A percentile compares a stretch with the other conserved stretches of the same genome.
Conservation (phyloP, 2,329 filamentous ascomycete species). For the Hymenotorrendiella dingleyae region DNA sequence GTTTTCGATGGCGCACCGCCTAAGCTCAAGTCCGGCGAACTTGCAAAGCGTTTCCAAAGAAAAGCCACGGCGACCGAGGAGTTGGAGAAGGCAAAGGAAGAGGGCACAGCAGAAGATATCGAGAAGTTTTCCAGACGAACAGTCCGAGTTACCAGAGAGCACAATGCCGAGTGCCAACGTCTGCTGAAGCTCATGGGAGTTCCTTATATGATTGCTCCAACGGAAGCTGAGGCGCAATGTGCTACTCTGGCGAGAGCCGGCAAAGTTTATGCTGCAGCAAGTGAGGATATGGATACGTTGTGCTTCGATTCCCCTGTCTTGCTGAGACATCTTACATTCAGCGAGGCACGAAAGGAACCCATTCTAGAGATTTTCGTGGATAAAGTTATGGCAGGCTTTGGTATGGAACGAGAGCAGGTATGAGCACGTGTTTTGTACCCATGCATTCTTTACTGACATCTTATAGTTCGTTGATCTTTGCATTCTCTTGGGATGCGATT, state of each 20-base stretch:
- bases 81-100: conserved; percentile 94
- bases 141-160: conserved; percentile 90
- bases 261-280: conserved; percentile 94
- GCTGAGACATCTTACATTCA: conserved; percentile 89
- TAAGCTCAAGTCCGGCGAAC: conserved; percentile 94
- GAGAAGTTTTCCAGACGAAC: conserved; percentile 95
- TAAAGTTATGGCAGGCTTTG: conserved; percentile 77
- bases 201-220: conserved; percentile 90
- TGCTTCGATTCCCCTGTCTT: conserved; percentile 92
- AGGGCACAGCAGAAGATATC: conserved; percentile 91
- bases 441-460: conserved; percentile 1
- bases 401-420: conserved; percentile 84
- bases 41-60: conserved; percentile 91
- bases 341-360: conserved; percentile 93
- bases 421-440: conserved; percentile 9
- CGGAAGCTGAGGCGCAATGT: conserved; percentile 95
- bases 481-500: conserved; percentile 95
- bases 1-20: conserved; percentile 96
- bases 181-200: conserved; percentile 93
- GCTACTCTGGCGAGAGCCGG: conserved; percentile 82
- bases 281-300: conserved; percentile 97
- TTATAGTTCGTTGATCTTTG: conserved; percentile 90
- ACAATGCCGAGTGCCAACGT: conserved; percentile 90
- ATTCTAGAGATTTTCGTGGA: conserved; percentile 92
- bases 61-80: conserved; percentile 88